A percentile compares a stretch with the other conserved stretches of the same genome.
These are phyloP conservation scores for Alternaria sp. DNA, from an alignment of 2,329 filamentous ascomycete species.

Conservation along the genomic window DNA sequence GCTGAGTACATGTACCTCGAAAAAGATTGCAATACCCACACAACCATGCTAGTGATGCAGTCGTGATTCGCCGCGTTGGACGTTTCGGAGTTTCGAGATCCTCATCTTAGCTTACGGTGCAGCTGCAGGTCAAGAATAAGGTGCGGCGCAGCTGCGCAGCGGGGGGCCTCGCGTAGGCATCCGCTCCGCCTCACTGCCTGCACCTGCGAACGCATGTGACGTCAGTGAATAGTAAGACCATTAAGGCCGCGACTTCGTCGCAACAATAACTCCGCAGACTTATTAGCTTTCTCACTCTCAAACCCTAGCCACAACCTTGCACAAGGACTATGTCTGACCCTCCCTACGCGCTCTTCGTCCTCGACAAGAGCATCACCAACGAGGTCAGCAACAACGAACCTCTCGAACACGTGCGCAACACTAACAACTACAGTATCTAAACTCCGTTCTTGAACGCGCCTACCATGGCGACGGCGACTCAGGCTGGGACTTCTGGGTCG, in stretches of 20 bases:
- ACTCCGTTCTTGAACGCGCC: background rate
- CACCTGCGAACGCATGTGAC: background rate
- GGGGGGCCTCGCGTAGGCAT: background rate
- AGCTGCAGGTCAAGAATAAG: background rate
- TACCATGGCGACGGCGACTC: background rate
- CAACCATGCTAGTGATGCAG: background rate
- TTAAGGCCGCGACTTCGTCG: background rate
- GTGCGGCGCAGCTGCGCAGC: background rate
- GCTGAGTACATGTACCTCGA: background rate
- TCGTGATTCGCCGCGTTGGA: background rate
- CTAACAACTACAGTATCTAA: background rate
- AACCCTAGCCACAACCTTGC: background rate
- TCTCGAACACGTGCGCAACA: background rate
- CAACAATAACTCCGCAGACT: background rate
- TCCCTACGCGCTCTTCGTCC: constrained; percentile 17
- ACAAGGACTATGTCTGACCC: background rate
- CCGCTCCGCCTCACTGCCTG: background rate
- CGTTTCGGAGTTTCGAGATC: background rate
- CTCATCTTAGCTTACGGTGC: background rate
- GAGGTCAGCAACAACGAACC: background rate
- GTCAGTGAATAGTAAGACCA: background rate
- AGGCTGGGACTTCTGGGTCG: background rate
- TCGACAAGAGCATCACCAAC: constrained; percentile 9
- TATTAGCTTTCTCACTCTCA: background rate
- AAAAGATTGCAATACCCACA: background rate